phyloP scores from a whole-genome alignment of 345 rosid genomes.

The Bruguiera parviflora region DNA sequence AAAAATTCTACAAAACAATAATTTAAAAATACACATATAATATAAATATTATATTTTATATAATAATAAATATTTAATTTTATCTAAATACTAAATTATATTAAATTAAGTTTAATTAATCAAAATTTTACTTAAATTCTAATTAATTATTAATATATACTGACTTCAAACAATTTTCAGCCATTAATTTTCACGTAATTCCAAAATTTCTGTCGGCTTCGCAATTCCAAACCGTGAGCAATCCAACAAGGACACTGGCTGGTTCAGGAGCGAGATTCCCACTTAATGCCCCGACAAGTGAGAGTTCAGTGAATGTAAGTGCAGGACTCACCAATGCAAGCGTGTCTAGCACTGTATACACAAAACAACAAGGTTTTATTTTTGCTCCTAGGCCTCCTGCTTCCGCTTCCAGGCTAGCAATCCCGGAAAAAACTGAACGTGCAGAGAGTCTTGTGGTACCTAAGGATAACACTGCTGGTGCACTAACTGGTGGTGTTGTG shows the following conservation, averaged over 20 bases:
- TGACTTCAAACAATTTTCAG: background rate
- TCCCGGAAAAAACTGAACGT: constrained; percentile 27
- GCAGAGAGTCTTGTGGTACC: constrained; percentile 21
- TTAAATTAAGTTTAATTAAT: too few relatives aligned
- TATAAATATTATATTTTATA: too few relatives aligned
- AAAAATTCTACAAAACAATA: too few relatives aligned
- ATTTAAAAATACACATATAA: too few relatives aligned
- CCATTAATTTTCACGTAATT: constrained; percentile 16
- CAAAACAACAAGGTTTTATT: constrained; percentile 34
- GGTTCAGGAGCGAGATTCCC: constrained; percentile 11
- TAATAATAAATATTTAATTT: too few relatives aligned
- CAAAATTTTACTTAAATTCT: too few relatives aligned
- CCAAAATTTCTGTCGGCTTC: constrained; percentile 26
- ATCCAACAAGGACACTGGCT: constrained; percentile 17
- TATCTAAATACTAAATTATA: too few relatives aligned
- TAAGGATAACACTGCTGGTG: constrained; percentile 10
- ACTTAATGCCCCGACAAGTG: constrained; percentile 14
- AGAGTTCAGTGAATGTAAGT: constrained; percentile 35
- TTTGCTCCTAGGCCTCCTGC: constrained; percentile 46
- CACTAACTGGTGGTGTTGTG: background rate
- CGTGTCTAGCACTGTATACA: constrained; percentile 24
- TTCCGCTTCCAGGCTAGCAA: constrained; percentile 33
- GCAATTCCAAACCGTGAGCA: constrained; percentile 26
- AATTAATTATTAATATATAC: too few relatives aligned
- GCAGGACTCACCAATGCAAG: constrained; percentile 37